Conservation (phyloP, 495 filamentous ascomycete genomes). For the Lineolata rhizophorae region DNA sequence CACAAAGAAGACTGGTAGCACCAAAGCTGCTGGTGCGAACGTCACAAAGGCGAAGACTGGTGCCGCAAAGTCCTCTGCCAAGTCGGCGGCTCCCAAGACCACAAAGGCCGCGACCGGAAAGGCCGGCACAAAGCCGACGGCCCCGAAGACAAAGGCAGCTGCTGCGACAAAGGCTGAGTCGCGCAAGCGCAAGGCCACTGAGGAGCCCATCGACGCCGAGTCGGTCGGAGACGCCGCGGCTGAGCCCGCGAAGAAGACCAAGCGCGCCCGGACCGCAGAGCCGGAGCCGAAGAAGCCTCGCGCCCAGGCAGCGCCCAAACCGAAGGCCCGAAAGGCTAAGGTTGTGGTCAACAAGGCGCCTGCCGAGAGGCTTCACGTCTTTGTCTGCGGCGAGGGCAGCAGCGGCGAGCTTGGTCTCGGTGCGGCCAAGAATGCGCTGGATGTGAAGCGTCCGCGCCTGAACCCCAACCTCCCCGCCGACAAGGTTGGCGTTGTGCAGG, state of each 20-base stretch:
- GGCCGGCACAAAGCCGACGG: background rate
- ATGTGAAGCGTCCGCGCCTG: constrained; percentile 46
- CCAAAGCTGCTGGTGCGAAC: too few relatives aligned
- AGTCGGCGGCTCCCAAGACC: background rate
- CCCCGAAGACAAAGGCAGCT: background rate
- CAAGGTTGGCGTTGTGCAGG: constrained; percentile 36
- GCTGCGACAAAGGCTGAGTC: background rate
- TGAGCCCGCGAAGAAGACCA: constrained; percentile 1
- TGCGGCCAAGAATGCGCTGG: constrained; percentile 32
- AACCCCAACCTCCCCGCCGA: constrained; percentile 34
- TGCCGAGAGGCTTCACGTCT: constrained; percentile 33
- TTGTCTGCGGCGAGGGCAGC: constrained; percentile 45
- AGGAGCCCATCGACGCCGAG: background rate
- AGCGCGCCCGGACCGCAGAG: background rate
- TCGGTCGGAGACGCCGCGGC: background rate
- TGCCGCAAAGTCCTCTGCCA: too few relatives aligned
- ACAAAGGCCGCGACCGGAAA: background rate
- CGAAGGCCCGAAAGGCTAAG: constrained; percentile 6
- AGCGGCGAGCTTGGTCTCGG: constrained; percentile 48
- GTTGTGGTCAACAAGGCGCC: constrained; percentile 14
- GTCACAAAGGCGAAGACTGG: too few relatives aligned
- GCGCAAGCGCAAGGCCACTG: background rate
- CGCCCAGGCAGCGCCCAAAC: constrained; percentile 3
- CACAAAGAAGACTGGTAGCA: too few relatives aligned
- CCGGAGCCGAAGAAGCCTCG: background rate